Base-by-base conservation (phyloP, 2,329 filamentous ascomycete genomes). In the Botryotinia narcissicola region DNA sequence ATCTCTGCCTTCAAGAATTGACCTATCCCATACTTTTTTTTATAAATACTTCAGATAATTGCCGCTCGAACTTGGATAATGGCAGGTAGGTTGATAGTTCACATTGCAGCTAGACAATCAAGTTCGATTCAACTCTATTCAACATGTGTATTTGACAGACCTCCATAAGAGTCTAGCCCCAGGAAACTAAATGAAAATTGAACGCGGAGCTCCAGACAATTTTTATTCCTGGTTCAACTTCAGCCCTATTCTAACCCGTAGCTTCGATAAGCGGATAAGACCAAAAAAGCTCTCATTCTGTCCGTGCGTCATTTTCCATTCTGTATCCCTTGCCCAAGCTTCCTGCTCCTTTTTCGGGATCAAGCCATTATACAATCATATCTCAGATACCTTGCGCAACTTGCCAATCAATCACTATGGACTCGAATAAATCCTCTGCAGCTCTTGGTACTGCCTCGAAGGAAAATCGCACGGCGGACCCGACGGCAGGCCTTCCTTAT, bases 401-500 rank as follows among this genome's bases (percentile, higher is more conserved):
- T 44, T 12, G n/a, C 4, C 22, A 60, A 63, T 37, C 54, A 60
- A 37, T 14, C 54, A 70, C 2, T 7, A 70, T 63, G 51, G 68
- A 60, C 22, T 29, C 68, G 22, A 48, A 37, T 20, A 69, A 69
- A 42, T n/a, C 35, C 7, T 12, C 48, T 12, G 57, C 25, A 8
- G 37, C 44, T 22, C 48, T 42, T 32, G 44, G 60, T n/a, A 66
- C 25, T 32, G 29, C 10, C 25, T 71, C 61, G 29, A 72, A 67
- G 87, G 87, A 86, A 79, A 85, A 44, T 22, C 66, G 51, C 18
- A 25, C 66, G 40, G 48, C 86, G 87, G 76, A 88, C 85, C 74
- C 82, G 82, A 83, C 85, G 60, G 84, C 85, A 29, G 84, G 86
- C 73, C 80, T 84, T 70, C 90, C 91, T 29, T 93, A 92, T 83